Evolutionary conservation across 2,329 filamentous ascomycete genomes (phyloP), one percentile per base, ranked within the genome.

Genomic region (Daldinia eschscholtzii): DNA sequence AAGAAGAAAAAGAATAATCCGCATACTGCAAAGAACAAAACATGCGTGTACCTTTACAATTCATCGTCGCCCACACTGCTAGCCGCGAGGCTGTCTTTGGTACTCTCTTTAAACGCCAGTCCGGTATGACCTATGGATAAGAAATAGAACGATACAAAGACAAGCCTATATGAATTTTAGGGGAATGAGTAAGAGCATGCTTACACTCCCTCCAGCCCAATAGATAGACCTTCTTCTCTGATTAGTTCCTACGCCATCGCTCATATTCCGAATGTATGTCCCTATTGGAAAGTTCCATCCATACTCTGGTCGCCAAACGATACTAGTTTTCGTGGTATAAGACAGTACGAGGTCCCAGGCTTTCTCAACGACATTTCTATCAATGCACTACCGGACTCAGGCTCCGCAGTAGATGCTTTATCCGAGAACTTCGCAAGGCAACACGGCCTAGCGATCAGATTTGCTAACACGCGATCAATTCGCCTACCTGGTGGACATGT

Each of bases 201-300:
- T 52, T 52, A 52, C 26, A 52, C 48, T 33, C 48, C 48, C n/a
- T 52, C 48, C 15, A 52, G 12, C 1, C 23, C 26, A 33, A 50
- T 52, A 33, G n/a, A 52, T 6, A 52, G 12, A 4, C 23, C 23
- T 4, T 52, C 48, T 6, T 52, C 48, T 26, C 28, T 52, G 18
- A 52, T 33, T 3, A 52, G 26, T 28, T 28, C 48, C 20, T 23
- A 23, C 20, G 20, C 20, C 20, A 23, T 23, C 20, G 20, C 20
- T 23, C 20, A 23, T 23, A 23, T 23, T 23, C 20, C 20, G 2
- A 23, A 23, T 23, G 3, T 9, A 9, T 6, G 30, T 33, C 30
- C 9, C 2, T 33, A 33, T 33, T 9, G 30, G 30, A 9, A 6
- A 23, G 20, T 23, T n/a, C 7, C 7, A 20, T 23, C 20, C 20